Percentiles rank a stretch among this genome's conserved stretches.
phyloP scores from a whole-genome alignment of 805 yeast species.

The Huiozyma naganishii region DNA sequence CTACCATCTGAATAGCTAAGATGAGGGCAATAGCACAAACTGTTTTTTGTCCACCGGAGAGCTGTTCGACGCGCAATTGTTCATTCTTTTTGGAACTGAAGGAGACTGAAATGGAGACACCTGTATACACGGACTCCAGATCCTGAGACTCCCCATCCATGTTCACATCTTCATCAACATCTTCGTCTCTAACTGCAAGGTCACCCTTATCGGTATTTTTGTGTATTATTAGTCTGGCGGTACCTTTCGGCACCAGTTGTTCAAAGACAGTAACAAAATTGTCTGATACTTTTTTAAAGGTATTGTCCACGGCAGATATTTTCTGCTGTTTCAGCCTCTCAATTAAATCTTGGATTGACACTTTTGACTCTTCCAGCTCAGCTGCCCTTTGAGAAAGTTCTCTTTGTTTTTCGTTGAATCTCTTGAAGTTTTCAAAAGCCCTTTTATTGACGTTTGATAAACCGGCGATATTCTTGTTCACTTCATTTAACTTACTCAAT shows the following conservation, averaged over 20 bases:
- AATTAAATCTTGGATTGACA: slow-evolving; percentile 64
- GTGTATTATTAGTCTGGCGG: slow-evolving; percentile 62
- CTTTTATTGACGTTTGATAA: slow-evolving; percentile 77
- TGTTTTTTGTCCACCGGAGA: slow-evolving; percentile 95
- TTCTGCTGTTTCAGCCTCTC: slow-evolving; percentile 63
- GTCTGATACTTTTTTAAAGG: slow-evolving; percentile 65
- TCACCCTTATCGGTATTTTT: slow-evolving; percentile 15
- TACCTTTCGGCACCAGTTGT: slow-evolving; percentile 72
- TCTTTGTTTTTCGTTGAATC: slow-evolving; percentile 62
- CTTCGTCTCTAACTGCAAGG: slow-evolving; percentile 6
- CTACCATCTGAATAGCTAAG: slow-evolving; percentile 86
- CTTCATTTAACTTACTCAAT: slow-evolving; percentile 39
- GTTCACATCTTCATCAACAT: slow-evolving; percentile 15
- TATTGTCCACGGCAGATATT: slow-evolving; percentile 66
- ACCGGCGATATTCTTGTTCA: slow-evolving; percentile 47
- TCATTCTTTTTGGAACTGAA: slow-evolving; percentile 81
- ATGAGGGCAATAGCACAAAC: slow-evolving; percentile 92
- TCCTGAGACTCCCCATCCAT: slow-evolving; percentile 7
- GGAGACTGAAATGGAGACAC: slow-evolving; percentile 79
- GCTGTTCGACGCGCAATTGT: slow-evolving; percentile 77
- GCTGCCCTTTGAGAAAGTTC: slow-evolving; percentile 52
- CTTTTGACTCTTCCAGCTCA: slow-evolving; percentile 61
- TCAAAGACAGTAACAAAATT: slow-evolving; percentile 70
- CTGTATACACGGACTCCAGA: slow-evolving; percentile 40
- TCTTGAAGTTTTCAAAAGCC: slow-evolving; percentile 73